Base-by-base conservation (phyloP, 768 basidiomycete species). In the Agrocybe praecox region DNA sequence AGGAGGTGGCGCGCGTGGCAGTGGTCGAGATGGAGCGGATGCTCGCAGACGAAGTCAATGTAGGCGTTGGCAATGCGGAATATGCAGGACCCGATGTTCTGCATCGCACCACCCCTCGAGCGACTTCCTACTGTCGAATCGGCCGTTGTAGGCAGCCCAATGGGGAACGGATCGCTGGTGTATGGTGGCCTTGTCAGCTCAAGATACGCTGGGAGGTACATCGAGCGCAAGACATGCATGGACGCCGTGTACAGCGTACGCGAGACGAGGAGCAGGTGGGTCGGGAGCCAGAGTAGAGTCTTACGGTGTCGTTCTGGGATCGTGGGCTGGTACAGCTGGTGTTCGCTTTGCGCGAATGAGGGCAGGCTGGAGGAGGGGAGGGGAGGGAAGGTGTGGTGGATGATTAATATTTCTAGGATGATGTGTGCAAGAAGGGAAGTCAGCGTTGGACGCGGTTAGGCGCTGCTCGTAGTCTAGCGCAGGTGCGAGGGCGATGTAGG, bases 221-320 rank as follows among this genome's bases (percentile, higher is more conserved):
- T 84, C 0, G 87, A 88, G 34, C 92, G 83, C 4, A 94, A 79
- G 58, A 93, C 81, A 62, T 92, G 86, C 91, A 92, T 93, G 71
- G 82, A 90, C 12, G 90, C 87, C n/a, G 86, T 78, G 69, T 90
- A 93, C 53, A 92, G 74, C 4, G 82, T 72, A 6, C 80, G 80
- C 64, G 84, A 85, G 43, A 90, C 89, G 33, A 87, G 76, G 34
- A 92, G 76, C 36, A 94, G 77, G 47, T 74, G 74, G 10, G 77
- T 79, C 1, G 80, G 76, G 8, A 94, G 69, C 92, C 92, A 94
- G 52, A 88, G 85, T 9, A 92, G 76, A 0, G 81, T 85, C 74
- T 82, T 83, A 34, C 90, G 76, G 67, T 88, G 88, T 15, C 77
- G 74, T 64, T 84, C 81, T 2, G 78, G 59, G 45, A 70, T 74